A percentile compares a stretch with the other conserved stretches of the same genome.
Conservation (phyloP, 2,329 filamentous ascomycete genomes). For the Metarhizium sp. region DNA sequence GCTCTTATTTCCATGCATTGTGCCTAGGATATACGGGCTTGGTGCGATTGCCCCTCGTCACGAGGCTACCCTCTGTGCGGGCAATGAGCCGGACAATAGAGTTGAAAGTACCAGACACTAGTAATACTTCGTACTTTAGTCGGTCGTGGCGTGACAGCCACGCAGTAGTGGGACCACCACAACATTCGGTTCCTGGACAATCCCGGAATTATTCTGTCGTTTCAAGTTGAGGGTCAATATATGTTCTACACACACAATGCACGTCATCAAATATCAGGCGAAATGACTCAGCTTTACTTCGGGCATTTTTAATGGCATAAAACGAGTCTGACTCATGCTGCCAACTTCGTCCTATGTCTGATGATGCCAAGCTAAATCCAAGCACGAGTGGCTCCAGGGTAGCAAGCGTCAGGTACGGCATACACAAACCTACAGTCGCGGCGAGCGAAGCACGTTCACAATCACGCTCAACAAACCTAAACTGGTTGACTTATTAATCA, state of each 20-base stretch:
- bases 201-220: background rate
- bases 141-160: slow-evolving; percentile 1
- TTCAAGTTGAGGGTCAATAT: background rate
- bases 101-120: too few species aligned
- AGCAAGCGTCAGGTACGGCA: background rate
- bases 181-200: background rate
- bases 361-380: background rate
- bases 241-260: background rate
- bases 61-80: too few species aligned
- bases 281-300: background rate
- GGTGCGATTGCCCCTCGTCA: too few species aligned
- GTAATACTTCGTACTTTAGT: background rate
- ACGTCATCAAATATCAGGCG: background rate
- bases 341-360: too few species aligned
- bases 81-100: too few species aligned
- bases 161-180: slow-evolving; percentile 2
- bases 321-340: background rate
- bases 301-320: background rate
- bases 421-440: background rate
- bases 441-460: background rate
- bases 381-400: background rate
- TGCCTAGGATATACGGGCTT: too few species aligned
- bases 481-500: slow-evolving; percentile 6
- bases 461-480: background rate
- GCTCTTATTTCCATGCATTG: too few species aligned